Evolutionary conservation across 75 land plant genomes (phyloP), one percentile per base, ranked within the genome.

Genomic region (Adiantum capillusveneris): DNA sequence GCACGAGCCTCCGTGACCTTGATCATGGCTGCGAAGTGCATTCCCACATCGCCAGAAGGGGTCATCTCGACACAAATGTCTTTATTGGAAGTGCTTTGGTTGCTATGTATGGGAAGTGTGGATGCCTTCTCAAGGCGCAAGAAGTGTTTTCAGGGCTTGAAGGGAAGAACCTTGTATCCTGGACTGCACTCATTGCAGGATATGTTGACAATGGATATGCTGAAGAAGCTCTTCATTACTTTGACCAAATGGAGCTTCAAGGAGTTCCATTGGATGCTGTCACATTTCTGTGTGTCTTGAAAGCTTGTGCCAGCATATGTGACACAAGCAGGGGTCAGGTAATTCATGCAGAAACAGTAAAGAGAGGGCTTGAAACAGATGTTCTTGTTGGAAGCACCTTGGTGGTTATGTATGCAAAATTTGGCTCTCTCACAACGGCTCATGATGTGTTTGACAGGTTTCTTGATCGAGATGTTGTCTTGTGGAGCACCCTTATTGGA

Each of bases 391-490:
- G 53, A n/a, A 78, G 62, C 53, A 60, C 73, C 5, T 46, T 82
- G 20, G 24, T 82, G 41, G 65, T 65, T n/a, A 82, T 82, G 85
- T 82, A 82, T 59, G 75, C 81, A 17, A 82, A 76, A 52, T 82
- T 82, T 67, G 82, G 82, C 13, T 59, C 64, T 43, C 22, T 81
- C 48, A 57, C 43, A 2, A 55, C 66, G 27, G 79, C 86, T 14
- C 36, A 59, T 42, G 44, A 50, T 31, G 39, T 83, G 14, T 83
- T 83, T 39, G 37, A 65, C 19, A 46, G 29, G 26, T 75, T 72
- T 60, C 53, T 41, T n/a, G 21, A 54, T 37, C 59, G 50, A 52
- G 76, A 75, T 63, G 65, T 74, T 1, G 85, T 75, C 25, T 70
- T 75, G 1, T 68, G 75, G 70, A 81, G 76, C 56, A 20, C 84